Evolutionary conservation across 306 rosid species (phyloP), one percentile per base, ranked within the genome.

Genomic region (Lablab purpureus): DNA sequence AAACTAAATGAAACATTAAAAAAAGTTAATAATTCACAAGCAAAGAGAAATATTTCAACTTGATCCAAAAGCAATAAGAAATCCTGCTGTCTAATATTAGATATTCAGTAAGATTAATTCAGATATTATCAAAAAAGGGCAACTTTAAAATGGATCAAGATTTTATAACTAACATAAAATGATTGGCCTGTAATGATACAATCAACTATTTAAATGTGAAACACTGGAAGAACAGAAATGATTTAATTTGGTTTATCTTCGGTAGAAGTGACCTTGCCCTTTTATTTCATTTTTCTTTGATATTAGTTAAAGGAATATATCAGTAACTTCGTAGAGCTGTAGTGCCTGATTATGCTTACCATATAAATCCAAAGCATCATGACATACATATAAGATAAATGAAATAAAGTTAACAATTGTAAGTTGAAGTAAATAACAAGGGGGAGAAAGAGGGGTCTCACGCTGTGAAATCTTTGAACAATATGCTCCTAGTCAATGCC

Each of bases 11-110:
- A 32, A 50, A 71, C 47, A 71, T 49, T 32, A 27, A 30, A 49
- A 30, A 50, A 5, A 37, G 17, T 15, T 10, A 27, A 17, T 2
- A 71, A 50, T 28, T 30, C 63, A 49, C 13, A 18, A 49, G 63
- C 75, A 23, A 68, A 7, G 32, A 13, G 19, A 43, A 68, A 68
- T 45, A 67, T 21, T 67, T 67, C 49, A 41, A 41, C 49, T 67
- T 41, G 21, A 67, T 32, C 36, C 73, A 67, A 22, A 66, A 37
- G 51, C 10, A 37, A 66, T 32, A 6, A 19, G 11, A 41, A 41
- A 21, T 13, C 54, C 12, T 41, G 27, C 50, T 36, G 52, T 13
- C 18, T 21, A 67, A 21, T 41, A 43, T 67, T 66, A 40, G 52
- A 12, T 52, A 66, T 12, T 40, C 32, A 21, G 21, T 37, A 40